Evolutionary conservation across 257 asterid species (phyloP), one percentile per base, ranked within the genome.

Genomic region (Leonotis leonurus): DNA sequence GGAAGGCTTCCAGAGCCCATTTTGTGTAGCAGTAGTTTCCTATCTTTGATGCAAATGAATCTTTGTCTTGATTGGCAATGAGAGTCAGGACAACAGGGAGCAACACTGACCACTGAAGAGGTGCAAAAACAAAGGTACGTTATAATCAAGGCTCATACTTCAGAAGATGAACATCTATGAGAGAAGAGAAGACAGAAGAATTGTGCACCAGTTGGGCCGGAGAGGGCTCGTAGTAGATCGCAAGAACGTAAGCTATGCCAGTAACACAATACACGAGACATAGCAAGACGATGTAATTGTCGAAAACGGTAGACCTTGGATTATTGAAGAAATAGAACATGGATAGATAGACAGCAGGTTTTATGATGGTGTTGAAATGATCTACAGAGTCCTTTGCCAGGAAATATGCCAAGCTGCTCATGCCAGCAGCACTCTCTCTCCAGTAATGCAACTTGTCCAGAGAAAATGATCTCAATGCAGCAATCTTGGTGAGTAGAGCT

Each of bases 131-230:
- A 12, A 25, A 26, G 26, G n/a, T n/a, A n/a, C 5, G 43, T 48
- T 44, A n/a, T 44, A 21, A 27, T 27, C 29, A 17, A 14, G 8
- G 63, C 37, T 60, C 39, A n/a, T n/a, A n/a, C n/a, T n/a, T n/a
- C n/a, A n/a, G n/a, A n/a, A n/a, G n/a, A n/a, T n/a, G n/a, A n/a
- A n/a, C n/a, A n/a, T n/a, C n/a, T n/a, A n/a, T n/a, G n/a, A n/a
- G n/a, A n/a, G n/a, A n/a, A n/a, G n/a, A n/a, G n/a, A n/a, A n/a
- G n/a, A n/a, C n/a, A n/a, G n/a, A n/a, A n/a, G n/a, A n/a, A n/a
- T n/a, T n/a, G n/a, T n/a, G n/a, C 37, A 85, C 94, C 87, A 85
- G 81, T 76, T 85, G 94, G 62, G 94, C 80, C 17, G 85, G 90
- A 33, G 86, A 84, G 4, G 90, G 94, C 33, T 83, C 88, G 30